Conservation (phyloP, 2,329 filamentous ascomycete species). For the Xylaria sp. region DNA sequence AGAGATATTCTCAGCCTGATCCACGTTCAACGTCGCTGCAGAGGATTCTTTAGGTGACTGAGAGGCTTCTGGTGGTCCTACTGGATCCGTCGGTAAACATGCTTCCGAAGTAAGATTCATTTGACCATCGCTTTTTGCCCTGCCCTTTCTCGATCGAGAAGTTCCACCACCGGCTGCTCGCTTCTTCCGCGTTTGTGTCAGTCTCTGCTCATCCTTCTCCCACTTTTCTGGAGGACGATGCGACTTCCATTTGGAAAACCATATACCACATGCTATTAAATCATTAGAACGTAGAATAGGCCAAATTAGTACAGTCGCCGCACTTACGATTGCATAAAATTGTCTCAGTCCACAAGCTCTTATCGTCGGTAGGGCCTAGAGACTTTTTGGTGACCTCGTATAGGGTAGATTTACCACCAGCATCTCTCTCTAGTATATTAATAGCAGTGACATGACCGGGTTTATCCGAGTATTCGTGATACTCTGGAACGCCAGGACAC, state of each 20-base stretch:
- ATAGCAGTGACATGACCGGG: constrained; percentile 80
- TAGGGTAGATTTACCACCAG: constrained; percentile 69
- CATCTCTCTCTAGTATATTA: constrained; percentile 72
- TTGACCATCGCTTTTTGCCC: constrained; percentile 60
- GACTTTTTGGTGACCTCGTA: constrained; percentile 85
- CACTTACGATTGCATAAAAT: constrained; percentile 87
- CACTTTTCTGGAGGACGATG: constrained; percentile 88
- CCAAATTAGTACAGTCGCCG: constrained; percentile 1
- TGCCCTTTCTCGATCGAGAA: constrained; percentile 60
- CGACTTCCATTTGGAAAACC: constrained; percentile 87
- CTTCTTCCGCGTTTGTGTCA: constrained; percentile 64
- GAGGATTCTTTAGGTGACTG: constrained; percentile 45
- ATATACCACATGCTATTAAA: constrained; percentile 83
- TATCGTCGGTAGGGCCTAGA: constrained; percentile 70
- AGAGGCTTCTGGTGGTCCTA: constrained; percentile 58
- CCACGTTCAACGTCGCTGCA: constrained; percentile 30
- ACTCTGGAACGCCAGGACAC: constrained; percentile 74
- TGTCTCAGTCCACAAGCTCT: constrained; percentile 74
- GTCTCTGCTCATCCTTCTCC: constrained; percentile 71
- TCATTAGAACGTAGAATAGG: constrained; percentile 22
- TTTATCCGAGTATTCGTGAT: constrained; percentile 77
- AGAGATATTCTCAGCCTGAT: constrained; percentile 52
- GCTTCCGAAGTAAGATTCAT: constrained; percentile 64
- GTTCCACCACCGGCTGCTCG: constrained; percentile 56
- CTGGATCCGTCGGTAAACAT: constrained; percentile 64